Percentiles rank a stretch among this genome's conserved stretches.
Evolutionary conservation across 2,329 filamentous ascomycete species (phyloP).

Genomic region (Alternaria viburni): DNA sequence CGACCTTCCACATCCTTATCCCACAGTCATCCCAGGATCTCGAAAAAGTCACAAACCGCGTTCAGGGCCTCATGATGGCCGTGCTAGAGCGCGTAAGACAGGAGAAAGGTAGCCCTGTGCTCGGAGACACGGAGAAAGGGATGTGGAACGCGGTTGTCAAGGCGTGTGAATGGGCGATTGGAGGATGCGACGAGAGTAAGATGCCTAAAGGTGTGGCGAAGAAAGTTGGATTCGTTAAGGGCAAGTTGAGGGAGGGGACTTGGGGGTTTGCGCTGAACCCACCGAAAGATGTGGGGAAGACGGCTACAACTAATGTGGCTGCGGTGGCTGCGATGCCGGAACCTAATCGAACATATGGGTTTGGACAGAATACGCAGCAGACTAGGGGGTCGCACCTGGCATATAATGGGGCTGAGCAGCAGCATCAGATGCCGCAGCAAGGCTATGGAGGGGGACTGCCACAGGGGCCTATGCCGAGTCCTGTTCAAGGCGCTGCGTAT

Average conservation of each 20-base stretch:
- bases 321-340: not conserved
- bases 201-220: constrained; percentile 33
- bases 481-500: constrained; percentile 1
- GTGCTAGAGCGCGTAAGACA: constrained; percentile 35
- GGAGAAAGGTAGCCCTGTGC: constrained; percentile 27
- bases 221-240: constrained; percentile 34
- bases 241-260: constrained; percentile 31
- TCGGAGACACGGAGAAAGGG: constrained; percentile 20
- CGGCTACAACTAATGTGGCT: not conserved
- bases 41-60: constrained; percentile 27
- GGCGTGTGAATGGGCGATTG: constrained; percentile 35
- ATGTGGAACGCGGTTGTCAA: constrained; percentile 35
- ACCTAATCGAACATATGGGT: constrained; percentile 13
- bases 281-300: not conserved
- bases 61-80: constrained; percentile 42
- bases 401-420: not conserved
- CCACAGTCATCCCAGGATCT: constrained; percentile 15
- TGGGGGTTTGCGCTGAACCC: constrained; percentile 25
- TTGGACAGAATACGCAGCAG: constrained; percentile 5
- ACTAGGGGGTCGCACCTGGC: not conserved
- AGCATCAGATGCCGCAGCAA: constrained; percentile 1
- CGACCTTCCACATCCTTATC: constrained; percentile 31
- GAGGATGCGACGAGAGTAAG: constrained; percentile 26
- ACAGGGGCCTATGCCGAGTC: not conserved
- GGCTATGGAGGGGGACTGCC: not conserved